Evolutionary conservation across 352 stramenopile genomes (phyloP), one percentile per base, ranked within the genome.

Genomic region (Thraustochytrium sp.): DNA sequence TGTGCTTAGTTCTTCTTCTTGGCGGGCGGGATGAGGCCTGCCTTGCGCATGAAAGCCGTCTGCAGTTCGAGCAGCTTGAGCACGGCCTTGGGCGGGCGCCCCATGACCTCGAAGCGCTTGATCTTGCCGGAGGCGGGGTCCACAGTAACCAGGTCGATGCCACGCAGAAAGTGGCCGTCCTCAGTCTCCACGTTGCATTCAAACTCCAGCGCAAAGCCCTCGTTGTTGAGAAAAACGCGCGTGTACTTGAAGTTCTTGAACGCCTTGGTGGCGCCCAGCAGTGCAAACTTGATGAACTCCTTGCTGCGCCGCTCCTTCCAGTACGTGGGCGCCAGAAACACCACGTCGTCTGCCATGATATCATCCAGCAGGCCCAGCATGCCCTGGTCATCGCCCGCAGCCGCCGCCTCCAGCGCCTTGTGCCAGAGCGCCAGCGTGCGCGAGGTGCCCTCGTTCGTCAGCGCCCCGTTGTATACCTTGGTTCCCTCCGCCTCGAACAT

Each of bases 211-310:
- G 61, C 75, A 63, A 84, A 84, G 18, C 40, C 75, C 42, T 75
- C 31, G 31, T 84, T 61, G n/a, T 51, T 49, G 61, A 84, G 34
- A 34, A 84, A 84, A 21, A 54, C 36, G 4, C 75, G 36, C 18
- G 55, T 84, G 75, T 84, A 84, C 75, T 26, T 8, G 65, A 84
- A 84, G 75, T 84, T 84, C 55, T 73, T 84, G 61, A 84, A 84
- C 3, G 75, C 75, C 61, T 84, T 84, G 5, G 75, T 82, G 40
- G 84, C 75, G 26, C 75, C 75, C 13, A 84, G 31, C 21, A 84
- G 75, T 21, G 75, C 75, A 37, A 84, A 76, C 36, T 76, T 80
- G 61, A 75, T 56, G 3, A 84, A 84, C 29, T 51, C 36, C 75
- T 84, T 84, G 42, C 49, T 54, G 29, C 61, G 40, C 18, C 75